Conservation (phyloP, 164 flowering plant species). For the Pachysandra terminalis region DNA sequence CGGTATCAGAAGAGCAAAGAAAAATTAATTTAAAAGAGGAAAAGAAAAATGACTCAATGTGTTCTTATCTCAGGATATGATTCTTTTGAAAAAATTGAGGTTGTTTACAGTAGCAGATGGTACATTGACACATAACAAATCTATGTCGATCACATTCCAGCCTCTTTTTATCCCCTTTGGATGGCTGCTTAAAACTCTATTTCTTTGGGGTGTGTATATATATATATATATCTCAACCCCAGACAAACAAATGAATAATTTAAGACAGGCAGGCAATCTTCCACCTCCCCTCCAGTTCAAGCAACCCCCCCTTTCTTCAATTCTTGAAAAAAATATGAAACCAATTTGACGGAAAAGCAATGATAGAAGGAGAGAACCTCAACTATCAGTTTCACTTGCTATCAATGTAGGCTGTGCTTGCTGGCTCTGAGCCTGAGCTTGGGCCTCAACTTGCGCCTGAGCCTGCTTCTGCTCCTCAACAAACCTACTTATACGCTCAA, state of each 20-base stretch:
- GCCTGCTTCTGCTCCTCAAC: constrained; percentile 3
- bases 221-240: neutral
- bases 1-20: too few relatives aligned
- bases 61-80: too few relatives aligned
- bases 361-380: neutral
- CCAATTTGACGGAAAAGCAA: neutral
- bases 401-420: neutral
- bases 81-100: neutral
- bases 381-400: neutral
- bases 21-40: too few relatives aligned
- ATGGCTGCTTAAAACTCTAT: neutral
- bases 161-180: neutral
- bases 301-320: neutral
- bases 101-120: neutral
- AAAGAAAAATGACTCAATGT: too few relatives aligned
- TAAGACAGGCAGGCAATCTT: neutral
- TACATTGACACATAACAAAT: neutral
- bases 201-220: too few relatives aligned
- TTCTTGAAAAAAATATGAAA: neutral
- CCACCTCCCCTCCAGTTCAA: neutral
- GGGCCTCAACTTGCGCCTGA: neutral
- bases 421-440: neutral
- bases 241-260: neutral
- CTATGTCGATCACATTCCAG: neutral
- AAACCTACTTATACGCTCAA: constrained; percentile 1